A percentile compares a stretch with the other conserved stretches of the same genome.
Evolutionary conservation across 2,329 filamentous ascomycete genomes (phyloP).

Genomic region (Monilinia fructicola): DNA sequence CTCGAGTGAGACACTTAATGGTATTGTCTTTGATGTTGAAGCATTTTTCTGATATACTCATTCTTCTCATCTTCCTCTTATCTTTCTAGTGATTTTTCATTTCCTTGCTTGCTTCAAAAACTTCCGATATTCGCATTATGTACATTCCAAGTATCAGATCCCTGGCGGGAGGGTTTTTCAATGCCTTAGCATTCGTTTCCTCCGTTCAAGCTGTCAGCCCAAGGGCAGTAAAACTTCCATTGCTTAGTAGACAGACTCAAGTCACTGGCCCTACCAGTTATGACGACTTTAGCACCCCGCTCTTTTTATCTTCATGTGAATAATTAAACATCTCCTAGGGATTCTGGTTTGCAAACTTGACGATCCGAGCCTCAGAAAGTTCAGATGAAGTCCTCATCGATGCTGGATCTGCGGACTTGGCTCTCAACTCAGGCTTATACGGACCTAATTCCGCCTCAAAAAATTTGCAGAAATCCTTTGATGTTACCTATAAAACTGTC

Average conservation of each 20-base stretch:
- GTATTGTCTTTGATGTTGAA: neutral
- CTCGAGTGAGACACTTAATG: neutral
- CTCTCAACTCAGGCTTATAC: conserved; percentile 27
- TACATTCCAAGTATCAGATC: neutral
- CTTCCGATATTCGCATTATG: neutral
- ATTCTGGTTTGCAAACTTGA: conserved; percentile 28
- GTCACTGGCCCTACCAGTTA: neutral
- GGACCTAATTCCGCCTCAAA: neutral
- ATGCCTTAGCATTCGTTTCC: neutral
- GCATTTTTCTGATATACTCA: neutral
- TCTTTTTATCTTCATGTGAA: neutral
- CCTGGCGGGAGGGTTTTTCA: neutral
- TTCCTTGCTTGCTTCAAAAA: neutral
- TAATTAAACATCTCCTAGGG: neutral
- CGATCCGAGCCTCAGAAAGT: conserved; percentile 17
- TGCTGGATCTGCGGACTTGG: conserved; percentile 26
- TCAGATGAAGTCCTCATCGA: conserved; percentile 25
- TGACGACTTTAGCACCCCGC: neutral
- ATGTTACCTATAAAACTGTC: conserved; percentile 17
- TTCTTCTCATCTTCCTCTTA: neutral
- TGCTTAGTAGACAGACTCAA: neutral
- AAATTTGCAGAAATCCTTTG: conserved; percentile 7
- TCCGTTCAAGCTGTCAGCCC: neutral
- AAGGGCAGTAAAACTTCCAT: neutral
- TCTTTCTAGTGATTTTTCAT: neutral